Base-by-base conservation (phyloP, 331 rosid genomes). In the Rosa hybrid region DNA sequence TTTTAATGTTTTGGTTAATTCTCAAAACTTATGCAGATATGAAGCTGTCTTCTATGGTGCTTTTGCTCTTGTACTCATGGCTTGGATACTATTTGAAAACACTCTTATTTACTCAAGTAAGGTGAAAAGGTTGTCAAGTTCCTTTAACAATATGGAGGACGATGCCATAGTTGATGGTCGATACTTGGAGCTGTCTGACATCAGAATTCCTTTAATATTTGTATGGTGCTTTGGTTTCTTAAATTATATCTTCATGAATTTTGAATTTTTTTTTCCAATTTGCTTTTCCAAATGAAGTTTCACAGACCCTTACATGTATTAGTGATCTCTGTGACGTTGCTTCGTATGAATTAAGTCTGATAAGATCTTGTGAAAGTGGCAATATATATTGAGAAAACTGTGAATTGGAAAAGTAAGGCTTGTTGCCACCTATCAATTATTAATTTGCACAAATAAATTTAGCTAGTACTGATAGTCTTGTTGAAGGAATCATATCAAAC, bases 11-110 rank as follows among this genome's bases (percentile, higher is more conserved):
- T 78, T 70, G 14, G 4, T 54, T 78, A 75, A 18, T 76, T 57
- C 38, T 81, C 70, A 51, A 83, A 77, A 78, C 74, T 23, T 83
- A 59, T 85, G 91, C 89, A 94, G 98, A 81, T 94, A 94, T 77
- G 98, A 94, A 88, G 98, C 98, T 74, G 60, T 90, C 74, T 94
- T 94, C 79, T 94, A 94, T 14, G 92, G 92, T 77, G 97, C 92
- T 53, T 90, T 94, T 68, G 86, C 88, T 75, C 94, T 94, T 77
- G 98, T 88, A 50, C 97, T 94, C 50, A 81, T 90, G 97, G 97
- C 95, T 48, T 94, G 98, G 98, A 86, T 90, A 81, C 89, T 94
- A 48, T 87, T 94, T 86, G 98, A 94, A 84, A 94, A 90, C 81
- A 88, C 98, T 79, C 89, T 94, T 79, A 80, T 86, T 76, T 85